Base-by-base conservation (phyloP, 441 rosid genomes). In the Theobroma grandiflorum region DNA sequence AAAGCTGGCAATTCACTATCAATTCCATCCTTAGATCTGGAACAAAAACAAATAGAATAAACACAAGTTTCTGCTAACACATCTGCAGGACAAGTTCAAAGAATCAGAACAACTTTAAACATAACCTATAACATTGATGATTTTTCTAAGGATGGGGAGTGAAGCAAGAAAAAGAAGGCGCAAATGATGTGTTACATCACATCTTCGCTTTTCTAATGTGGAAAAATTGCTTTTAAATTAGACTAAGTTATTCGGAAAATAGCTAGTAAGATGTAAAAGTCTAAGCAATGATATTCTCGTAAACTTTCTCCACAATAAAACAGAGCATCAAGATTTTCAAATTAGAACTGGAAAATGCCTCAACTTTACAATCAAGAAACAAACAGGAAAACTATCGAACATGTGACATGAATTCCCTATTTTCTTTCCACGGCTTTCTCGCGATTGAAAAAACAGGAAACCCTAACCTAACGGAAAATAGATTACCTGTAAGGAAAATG, bases 21-120 rank as follows among this genome's bases (percentile, higher is more conserved):
- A 31, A 43, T 40, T 11, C 81, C 81, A 43, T 84, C 89, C 80
- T 87, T 81, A 72, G 8, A 58, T 72, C 87, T 86, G 84, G 18
- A 78, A 55, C 45, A 72, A 26, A n/a, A 64, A 81, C 53, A 38
- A 26, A 69, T 15, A 37, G 64, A 53, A 14, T 22, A 20, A 74
- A 58, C 37, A 40, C 66, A 74, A 40, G 66, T 31, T 8, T 15
- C 31, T 73, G 12, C n/a, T 18, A 74, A 55, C 79, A 76, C 18
- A 69, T 42, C 3, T 43, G 63, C 14, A 20, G 22, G 35, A 76
- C 58, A 62, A 35, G 12, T 26, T 26, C 31, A 26, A 26, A 61
- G 33, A 61, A 18, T 57, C 65, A 20, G 4, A 61, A 61, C 26
- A 61, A 8, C 37, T 26, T 26, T 58, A 47, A 26, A 22, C 6